Evolutionary conservation across 1,284 basidiomycete species (phyloP).

Genomic region (Puccinia coronata): DNA sequence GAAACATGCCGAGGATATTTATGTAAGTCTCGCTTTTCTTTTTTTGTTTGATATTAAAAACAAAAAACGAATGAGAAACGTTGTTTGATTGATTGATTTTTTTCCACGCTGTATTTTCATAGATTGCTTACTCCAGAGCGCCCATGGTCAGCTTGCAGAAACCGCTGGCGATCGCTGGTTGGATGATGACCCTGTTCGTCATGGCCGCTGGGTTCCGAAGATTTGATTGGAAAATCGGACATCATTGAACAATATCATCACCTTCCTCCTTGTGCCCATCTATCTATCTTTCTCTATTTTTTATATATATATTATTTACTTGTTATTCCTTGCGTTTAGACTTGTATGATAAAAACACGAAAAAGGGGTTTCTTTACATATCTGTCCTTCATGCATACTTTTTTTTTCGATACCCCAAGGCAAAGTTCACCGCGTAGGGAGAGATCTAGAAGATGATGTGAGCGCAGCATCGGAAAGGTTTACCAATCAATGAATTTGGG

Average conservation of each 20-base stretch:
- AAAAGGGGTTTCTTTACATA: too few relatives aligned
- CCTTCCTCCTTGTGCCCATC: neutral
- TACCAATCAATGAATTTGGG: too few relatives aligned
- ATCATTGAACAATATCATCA: neutral
- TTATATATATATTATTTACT: too few relatives aligned
- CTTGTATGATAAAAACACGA: too few relatives aligned
- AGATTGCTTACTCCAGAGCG: conserved; percentile 84
- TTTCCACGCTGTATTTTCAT: conserved; percentile 1
- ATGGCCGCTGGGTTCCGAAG: conserved; percentile 58
- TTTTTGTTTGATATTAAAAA: conserved; percentile 23
- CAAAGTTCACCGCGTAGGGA: too few relatives aligned
- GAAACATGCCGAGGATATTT: conserved; percentile 69
- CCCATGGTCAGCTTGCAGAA: conserved; percentile 77
- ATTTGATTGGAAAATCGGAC: conserved; percentile 51
- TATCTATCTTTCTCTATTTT: neutral
- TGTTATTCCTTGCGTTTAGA: too few relatives aligned
- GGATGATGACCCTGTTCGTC: conserved; percentile 57
- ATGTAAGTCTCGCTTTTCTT: conserved; percentile 59
- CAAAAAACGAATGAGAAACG: conserved; percentile 55
- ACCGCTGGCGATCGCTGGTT: conserved; percentile 69
- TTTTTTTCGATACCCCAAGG: too few relatives aligned
- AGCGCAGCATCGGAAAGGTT: too few relatives aligned
- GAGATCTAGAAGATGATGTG: too few relatives aligned
- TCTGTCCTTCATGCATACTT: too few relatives aligned
- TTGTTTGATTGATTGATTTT: neutral